A percentile compares a stretch with the other conserved stretches of the same genome.
These are phyloP conservation scores for Colletotrichum sp. DNA, from an alignment of 2,329 filamentous ascomycete species.

Conservation along the genomic window DNA sequence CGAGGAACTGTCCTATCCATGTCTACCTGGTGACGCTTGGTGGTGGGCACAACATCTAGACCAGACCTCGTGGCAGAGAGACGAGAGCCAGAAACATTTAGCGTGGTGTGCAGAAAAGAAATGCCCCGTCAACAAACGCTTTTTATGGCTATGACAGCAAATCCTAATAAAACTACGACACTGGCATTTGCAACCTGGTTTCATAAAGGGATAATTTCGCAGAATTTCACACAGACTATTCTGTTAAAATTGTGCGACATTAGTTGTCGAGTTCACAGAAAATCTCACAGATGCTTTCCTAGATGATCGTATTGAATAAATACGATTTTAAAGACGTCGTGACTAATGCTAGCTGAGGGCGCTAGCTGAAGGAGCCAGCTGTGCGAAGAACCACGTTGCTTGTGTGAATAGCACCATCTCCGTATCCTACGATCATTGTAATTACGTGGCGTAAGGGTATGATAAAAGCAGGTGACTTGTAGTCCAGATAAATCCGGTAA, in stretches of 20 bases:
- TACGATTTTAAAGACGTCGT: background rate
- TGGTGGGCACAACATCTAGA: background rate
- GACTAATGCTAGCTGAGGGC: background rate
- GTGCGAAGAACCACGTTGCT: background rate
- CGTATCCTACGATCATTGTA: fast-evolving
- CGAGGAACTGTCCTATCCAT: fast-evolving
- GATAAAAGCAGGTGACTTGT: background rate
- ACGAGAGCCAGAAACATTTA: background rate
- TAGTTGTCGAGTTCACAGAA: no score
- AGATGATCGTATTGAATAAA: background rate
- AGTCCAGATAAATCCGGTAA: fast-evolving
- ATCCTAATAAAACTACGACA: background rate
- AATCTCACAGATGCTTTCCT: background rate
- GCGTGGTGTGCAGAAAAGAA: background rate
- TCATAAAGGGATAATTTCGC: fast-evolving
- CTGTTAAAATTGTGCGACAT: no score
- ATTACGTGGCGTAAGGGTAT: fast-evolving
- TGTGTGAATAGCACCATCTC: background rate
- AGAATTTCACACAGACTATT: fast-evolving
- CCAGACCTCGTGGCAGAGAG: background rate
- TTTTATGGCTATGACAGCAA: background rate
- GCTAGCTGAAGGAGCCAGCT: background rate
- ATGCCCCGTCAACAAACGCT: background rate
- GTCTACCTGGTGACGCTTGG: background rate
- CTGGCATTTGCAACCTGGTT: fast-evolving